These are phyloP conservation scores for Colletotrichum caudatum DNA, from an alignment of 2,329 filamentous ascomycete genomes.

Conservation along the genomic window DNA sequence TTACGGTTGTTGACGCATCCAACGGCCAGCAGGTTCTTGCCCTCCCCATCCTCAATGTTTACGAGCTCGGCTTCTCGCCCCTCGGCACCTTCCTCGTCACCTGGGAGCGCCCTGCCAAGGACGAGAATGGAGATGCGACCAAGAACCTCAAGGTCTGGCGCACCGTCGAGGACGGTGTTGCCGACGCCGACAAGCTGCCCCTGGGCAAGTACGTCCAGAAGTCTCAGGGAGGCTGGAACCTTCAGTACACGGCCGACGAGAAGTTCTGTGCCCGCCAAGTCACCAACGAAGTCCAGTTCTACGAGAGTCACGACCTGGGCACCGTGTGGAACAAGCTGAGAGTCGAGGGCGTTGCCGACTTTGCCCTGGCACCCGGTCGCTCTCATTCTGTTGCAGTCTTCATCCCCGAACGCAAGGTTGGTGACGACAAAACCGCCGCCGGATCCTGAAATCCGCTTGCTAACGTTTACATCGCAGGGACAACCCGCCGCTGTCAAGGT, in stretches of 20 bases:
- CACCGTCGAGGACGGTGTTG: slow-evolving; percentile 76
- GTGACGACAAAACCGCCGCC: slow-evolving; percentile 42
- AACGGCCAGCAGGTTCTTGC: slow-evolving; percentile 79
- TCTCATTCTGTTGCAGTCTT: slow-evolving; percentile 95
- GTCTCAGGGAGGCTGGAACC: slow-evolving; percentile 93
- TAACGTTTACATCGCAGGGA: slow-evolving; percentile 67
- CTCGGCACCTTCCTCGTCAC: slow-evolving; percentile 93
- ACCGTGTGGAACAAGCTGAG: slow-evolving; percentile 96
- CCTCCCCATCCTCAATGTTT: slow-evolving; percentile 85
- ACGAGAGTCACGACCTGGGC: slow-evolving; percentile 85
- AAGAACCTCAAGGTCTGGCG: slow-evolving; percentile 99
- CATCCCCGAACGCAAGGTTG: slow-evolving; percentile 92
- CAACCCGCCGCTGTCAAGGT: slow-evolving; percentile 95
- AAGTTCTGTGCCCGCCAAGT: slow-evolving; percentile 91
- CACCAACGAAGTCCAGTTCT: slow-evolving; percentile 98
- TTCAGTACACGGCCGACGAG: slow-evolving; percentile 96
- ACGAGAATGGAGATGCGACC: slow-evolving; percentile 90
- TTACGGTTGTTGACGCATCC: slow-evolving; percentile 86
- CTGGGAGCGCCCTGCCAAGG: slow-evolving; percentile 94
- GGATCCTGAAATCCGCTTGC: slow-evolving; percentile 17
- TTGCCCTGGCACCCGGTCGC: slow-evolving; percentile 89
- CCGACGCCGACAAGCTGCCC: slow-evolving; percentile 75
- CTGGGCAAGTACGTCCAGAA: slow-evolving; percentile 96
- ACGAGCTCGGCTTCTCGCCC: slow-evolving; percentile 94
- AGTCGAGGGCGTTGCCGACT: slow-evolving; percentile 90